These are phyloP conservation scores for Mycena leptocephala DNA, from an alignment of 768 basidiomycete species.

Conservation along the genomic window DNA sequence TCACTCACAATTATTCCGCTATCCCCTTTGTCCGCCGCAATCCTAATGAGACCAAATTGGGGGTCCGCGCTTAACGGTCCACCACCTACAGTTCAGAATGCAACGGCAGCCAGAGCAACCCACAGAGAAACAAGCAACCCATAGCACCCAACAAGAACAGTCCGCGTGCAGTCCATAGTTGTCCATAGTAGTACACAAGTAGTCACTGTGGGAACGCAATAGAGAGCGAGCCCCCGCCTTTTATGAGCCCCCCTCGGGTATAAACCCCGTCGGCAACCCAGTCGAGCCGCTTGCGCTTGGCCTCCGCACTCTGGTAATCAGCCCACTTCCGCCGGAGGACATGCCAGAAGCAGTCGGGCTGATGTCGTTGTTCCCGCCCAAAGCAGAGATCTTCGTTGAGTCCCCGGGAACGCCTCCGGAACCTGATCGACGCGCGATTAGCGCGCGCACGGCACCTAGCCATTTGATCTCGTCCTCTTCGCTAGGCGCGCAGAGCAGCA, in stretches of 20 bases:
- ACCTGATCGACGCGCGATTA: conserved; percentile 83
- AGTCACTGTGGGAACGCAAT: background rate
- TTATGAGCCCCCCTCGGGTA: background rate
- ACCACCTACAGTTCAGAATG: no score
- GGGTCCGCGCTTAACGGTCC: background rate
- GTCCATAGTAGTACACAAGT: conserved; percentile 7
- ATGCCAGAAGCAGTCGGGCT: conserved; percentile 41
- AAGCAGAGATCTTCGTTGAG: conserved; percentile 44
- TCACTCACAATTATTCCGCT: background rate
- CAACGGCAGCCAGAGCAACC: background rate
- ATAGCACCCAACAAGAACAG: background rate
- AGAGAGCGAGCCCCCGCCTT: background rate
- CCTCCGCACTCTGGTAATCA: conserved; percentile 66
- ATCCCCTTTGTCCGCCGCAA: background rate
- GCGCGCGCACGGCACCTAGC: conserved; percentile 94
- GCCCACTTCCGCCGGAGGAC: conserved; percentile 48
- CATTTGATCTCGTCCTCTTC: conserved; percentile 99
- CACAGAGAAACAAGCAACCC: background rate
- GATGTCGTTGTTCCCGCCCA: conserved; percentile 32
- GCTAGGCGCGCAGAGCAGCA: conserved; percentile 92
- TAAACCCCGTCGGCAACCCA: background rate
- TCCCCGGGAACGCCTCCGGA: conserved; percentile 68
- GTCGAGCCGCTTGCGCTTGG: conserved; percentile 60
- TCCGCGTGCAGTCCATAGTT: background rate
- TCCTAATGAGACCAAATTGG: background rate